A percentile compares a stretch with the other conserved stretches of the same genome.
Evolutionary conservation across 2,329 filamentous ascomycete species (phyloP).

Genomic region (Botrytis aclada): DNA sequence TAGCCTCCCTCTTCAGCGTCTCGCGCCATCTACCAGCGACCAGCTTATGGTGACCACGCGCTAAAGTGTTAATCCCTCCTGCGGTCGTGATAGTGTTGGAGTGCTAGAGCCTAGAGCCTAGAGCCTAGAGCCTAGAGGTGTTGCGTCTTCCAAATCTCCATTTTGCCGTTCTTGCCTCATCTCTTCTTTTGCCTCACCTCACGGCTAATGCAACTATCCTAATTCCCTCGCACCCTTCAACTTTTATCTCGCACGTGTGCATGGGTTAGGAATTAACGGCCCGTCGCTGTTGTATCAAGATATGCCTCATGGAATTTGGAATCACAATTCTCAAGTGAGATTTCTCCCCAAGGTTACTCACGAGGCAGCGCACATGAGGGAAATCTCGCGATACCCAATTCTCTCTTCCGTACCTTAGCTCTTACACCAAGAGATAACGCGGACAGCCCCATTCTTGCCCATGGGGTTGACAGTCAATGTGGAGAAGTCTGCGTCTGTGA

Average conservation of each 20-base stretch:
- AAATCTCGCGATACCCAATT: conserved; percentile 2
- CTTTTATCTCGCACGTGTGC: too few relatives aligned
- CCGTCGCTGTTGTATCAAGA: neutral
- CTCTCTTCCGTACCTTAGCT: conserved; percentile 2
- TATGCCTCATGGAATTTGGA: neutral
- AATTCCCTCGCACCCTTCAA: neutral
- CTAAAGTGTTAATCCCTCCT: neutral
- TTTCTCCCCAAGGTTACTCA: neutral
- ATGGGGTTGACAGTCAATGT: neutral
- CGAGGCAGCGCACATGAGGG: neutral
- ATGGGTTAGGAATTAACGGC: neutral
- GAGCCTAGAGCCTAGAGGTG: neutral
- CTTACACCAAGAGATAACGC: neutral
- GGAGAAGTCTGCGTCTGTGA: neutral
- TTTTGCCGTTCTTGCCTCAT: neutral
- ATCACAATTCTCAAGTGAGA: neutral
- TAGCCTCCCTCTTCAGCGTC: neutral
- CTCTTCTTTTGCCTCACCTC: neutral
- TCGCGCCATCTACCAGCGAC: neutral
- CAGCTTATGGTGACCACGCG: neutral
- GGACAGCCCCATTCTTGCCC: conserved; percentile 1
- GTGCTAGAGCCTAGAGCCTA: neutral
- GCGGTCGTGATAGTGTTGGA: neutral
- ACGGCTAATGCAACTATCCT: neutral
- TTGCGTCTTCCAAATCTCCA: neutral